Percentiles rank a stretch among this genome's conserved stretches.
These are phyloP conservation scores for Epicoccum nigrum DNA, from an alignment of 2,329 filamentous ascomycete genomes.

Conservation along the genomic window DNA sequence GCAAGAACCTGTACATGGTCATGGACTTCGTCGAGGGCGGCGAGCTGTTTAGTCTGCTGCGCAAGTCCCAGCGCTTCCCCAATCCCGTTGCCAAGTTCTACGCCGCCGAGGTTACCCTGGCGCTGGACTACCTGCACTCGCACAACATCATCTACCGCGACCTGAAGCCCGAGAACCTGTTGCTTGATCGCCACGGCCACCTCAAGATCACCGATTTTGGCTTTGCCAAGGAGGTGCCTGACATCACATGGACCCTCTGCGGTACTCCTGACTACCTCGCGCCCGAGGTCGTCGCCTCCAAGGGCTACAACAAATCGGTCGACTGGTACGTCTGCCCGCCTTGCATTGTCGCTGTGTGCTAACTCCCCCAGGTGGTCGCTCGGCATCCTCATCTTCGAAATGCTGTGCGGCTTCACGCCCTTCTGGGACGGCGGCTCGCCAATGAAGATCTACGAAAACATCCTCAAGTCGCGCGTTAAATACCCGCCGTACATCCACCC, in stretches of 20 bases:
- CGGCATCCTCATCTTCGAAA: conserved; percentile 98
- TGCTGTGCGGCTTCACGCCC: conserved; percentile 97
- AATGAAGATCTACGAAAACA: conserved; percentile 99
- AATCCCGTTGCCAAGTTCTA: conserved; percentile 99
- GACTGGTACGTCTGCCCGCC: conserved; percentile 75
- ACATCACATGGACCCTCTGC: conserved; percentile 99
- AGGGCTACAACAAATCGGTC: conserved; percentile 99
- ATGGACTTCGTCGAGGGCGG: conserved; percentile 99
- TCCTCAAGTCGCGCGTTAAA: conserved; percentile 92
- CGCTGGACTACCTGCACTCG: conserved; percentile 91
- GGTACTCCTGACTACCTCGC: conserved; percentile 97
- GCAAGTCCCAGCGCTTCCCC: conserved; percentile 96
- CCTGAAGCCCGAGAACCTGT: conserved; percentile 91
- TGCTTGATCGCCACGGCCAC: conserved; percentile 90
- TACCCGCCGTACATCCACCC: conserved; percentile 95
- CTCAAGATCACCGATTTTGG: conserved; percentile 98
- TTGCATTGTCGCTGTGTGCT: not conserved
- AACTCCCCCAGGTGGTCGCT: conserved; percentile 81
- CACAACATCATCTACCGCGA: conserved; percentile 98
- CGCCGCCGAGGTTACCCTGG: conserved; percentile 93
- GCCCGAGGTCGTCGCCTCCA: conserved; percentile 97
- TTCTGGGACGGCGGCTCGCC: conserved; percentile 98
- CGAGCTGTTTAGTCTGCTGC: conserved; percentile 91
- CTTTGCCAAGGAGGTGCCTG: conserved; percentile 95
- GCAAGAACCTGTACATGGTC: conserved; percentile 97